A percentile compares a stretch with the other conserved stretches of the same genome.
phyloP scores from a whole-genome alignment of 2,329 filamentous ascomycete species.

The Madurella mycetomatis region DNA sequence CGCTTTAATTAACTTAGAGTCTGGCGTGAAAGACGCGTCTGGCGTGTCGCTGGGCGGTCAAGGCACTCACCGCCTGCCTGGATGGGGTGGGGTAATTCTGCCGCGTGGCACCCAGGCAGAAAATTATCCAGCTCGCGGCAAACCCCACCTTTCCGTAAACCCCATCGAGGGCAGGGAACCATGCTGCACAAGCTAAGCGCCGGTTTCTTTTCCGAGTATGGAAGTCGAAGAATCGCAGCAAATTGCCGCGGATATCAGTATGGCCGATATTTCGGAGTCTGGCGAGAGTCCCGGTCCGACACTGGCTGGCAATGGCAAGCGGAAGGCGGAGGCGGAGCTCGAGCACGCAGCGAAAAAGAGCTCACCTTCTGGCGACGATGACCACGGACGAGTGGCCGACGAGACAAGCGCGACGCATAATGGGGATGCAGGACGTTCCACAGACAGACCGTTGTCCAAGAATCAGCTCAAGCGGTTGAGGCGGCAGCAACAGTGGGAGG shows the following conservation, averaged over 20 bases:
- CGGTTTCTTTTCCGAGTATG: not conserved
- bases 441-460: constrained; percentile 60
- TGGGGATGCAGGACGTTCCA: constrained; percentile 4
- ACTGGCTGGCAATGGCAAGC: constrained; percentile 20
- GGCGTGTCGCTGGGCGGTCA: not conserved
- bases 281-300: not conserved
- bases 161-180: too few relatives aligned
- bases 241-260: constrained; percentile 2
- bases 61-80: constrained; percentile 3
- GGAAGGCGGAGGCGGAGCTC: constrained; percentile 25
- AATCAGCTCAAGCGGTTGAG: constrained; percentile 78
- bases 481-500: constrained; percentile 71
- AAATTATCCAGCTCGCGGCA: not conserved
- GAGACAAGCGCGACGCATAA: not conserved
- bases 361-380: constrained; percentile 8
- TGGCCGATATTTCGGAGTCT: constrained; percentile 1
- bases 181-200: not conserved
- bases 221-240: not conserved
- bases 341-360: constrained; percentile 16
- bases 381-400: not conserved
- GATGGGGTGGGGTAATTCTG: constrained; percentile 11
- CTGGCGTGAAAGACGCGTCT: constrained; percentile 11
- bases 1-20: constrained; percentile 19
- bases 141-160: not conserved
- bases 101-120: not conserved